These are phyloP conservation scores for Barbarea vulgaris DNA, from an alignment of 345 rosid genomes.

Conservation along the genomic window DNA sequence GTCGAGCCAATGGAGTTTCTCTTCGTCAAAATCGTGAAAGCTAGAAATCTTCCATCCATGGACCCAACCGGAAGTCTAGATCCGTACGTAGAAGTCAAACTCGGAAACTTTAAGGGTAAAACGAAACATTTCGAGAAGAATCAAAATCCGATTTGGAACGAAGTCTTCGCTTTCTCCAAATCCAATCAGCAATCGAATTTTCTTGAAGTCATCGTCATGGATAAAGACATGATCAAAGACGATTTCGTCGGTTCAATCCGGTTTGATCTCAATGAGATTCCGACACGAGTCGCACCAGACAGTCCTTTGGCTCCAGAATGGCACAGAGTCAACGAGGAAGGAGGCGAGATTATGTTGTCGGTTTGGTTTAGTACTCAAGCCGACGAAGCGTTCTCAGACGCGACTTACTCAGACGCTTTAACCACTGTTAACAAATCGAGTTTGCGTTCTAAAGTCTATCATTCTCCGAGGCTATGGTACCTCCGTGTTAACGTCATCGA, in stretches of 20 bases:
- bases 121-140: constrained; percentile 79
- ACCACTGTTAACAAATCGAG: constrained; percentile 53
- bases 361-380: constrained; percentile 99
- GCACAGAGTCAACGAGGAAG: constrained; percentile 70
- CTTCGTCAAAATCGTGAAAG: constrained; percentile 81
- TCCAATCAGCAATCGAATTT: constrained; percentile 64
- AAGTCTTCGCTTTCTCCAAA: constrained; percentile 87
- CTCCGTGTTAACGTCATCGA: constrained; percentile 79
- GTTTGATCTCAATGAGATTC: constrained; percentile 71
- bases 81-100: constrained; percentile 76
- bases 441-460: constrained; percentile 82
- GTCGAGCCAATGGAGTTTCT: constrained; percentile 94
- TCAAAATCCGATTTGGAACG: constrained; percentile 79
- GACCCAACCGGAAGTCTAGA: constrained; percentile 84
- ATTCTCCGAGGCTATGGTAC: constrained; percentile 93
- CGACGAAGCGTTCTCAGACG: constrained; percentile 91
- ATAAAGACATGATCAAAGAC: constrained; percentile 76
- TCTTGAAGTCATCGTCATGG: constrained; percentile 73
- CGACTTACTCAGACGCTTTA: constrained; percentile 83
- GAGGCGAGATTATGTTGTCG: constrained; percentile 87
- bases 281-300: constrained; percentile 76
- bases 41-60: constrained; percentile 73
- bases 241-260: constrained; percentile 68
- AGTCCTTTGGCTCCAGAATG: constrained; percentile 98
- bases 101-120: constrained; percentile 83